Base-by-base conservation (phyloP, 768 basidiomycete species). In the Sporobolomyces pararoseus region DNA sequence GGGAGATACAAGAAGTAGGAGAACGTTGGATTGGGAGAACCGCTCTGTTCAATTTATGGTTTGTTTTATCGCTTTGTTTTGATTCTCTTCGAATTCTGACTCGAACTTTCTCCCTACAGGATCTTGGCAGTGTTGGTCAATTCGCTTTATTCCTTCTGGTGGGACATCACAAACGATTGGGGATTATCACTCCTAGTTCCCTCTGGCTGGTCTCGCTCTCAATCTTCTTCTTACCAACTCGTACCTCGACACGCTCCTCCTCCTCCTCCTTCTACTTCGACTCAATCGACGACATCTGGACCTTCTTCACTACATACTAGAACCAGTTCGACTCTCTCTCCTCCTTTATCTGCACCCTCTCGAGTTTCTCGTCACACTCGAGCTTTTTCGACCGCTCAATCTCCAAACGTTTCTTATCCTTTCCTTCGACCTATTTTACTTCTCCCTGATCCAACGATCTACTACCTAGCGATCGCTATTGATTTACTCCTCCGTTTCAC, bases 151-250 rank as follows among this genome's bases (percentile, higher is more conserved):
- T 94, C 93, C 4, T 98, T 95, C 79, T 99, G 92, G 90, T 99
- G 96, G 96, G 96, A 98, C 80, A 84, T 98, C 50, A 92, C 91
- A 55, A 90, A 95, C 78, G 96, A 99, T 78, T 99, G 95, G 94
- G 96, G 96, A 7, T 83, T 99, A 63, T 85, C 87, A 52, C 81
- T 97, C 50, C 81, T 98, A 67, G 83, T 83, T 10, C 71, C 77
- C 6, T 67, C 75, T 21, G 79, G 79, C 10, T 81, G 81, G 80
- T n/a, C n/a, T n/a, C n/a, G n/a, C n/a, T 42, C 37, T 61, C 25
- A 52, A 46, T 21, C 64, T 44, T 17, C 23, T 70, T 39, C 44
- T 27, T 51, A 51, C 46, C 59, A 61, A 47, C 59, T 49, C 59
- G 32, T 61, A 2, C 59, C 59, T 12, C 59, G 59, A 34, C 59